Conservation (phyloP, 2,329 filamentous ascomycete genomes). For the Knoxdaviesia proteae region DNA sequence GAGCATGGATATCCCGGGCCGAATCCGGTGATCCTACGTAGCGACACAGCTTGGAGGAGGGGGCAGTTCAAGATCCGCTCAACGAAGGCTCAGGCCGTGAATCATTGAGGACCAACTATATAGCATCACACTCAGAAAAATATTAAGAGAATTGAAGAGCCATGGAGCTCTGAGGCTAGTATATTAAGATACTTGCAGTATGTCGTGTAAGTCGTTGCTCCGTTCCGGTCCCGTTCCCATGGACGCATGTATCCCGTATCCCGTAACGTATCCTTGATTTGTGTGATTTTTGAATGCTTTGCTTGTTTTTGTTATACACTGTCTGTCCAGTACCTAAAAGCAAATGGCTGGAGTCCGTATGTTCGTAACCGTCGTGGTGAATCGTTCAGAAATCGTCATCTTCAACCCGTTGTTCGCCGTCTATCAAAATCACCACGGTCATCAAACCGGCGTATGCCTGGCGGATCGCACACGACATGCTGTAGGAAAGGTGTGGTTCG, state of each 20-base stretch:
- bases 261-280: no score
- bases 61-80: neutral
- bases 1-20: neutral
- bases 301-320: neutral
- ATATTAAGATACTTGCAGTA: no score
- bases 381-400: constrained; percentile 14
- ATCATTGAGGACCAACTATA: neutral
- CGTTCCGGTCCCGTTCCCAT: no score
- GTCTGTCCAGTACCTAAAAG: neutral
- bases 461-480: constrained; percentile 52
- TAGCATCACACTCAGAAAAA: neutral
- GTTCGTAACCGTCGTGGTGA: neutral
- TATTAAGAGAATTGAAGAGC: no score
- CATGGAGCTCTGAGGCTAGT: no score
- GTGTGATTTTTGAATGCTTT: no score
- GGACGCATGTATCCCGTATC: no score
- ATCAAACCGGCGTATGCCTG: constrained; percentile 57
- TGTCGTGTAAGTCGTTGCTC: no score
- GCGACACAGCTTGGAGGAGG: no score
- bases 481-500: constrained; percentile 10
- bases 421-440: constrained; percentile 49
- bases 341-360: neutral
- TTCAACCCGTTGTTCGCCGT: constrained; percentile 24
- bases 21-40: no score
- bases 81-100: neutral